Evolutionary conservation across 169 alveolate genomes (phyloP).

Genomic region (Cryptosporidium bovis): DNA sequence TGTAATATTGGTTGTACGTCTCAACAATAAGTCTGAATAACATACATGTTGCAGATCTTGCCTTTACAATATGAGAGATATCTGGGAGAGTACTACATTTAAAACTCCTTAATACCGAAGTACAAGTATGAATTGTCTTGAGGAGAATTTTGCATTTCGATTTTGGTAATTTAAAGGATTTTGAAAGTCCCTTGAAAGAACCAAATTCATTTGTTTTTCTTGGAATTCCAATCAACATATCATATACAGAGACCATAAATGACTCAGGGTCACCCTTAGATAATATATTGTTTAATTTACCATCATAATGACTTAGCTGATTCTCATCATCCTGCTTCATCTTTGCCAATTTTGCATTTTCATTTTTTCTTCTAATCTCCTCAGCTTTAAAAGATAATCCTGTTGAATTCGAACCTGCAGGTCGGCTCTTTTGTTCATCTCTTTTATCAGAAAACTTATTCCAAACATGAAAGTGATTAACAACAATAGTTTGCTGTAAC

Average conservation of each 20-base stretch:
- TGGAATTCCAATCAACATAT: slow-evolving; percentile 63
- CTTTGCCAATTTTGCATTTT: slow-evolving; percentile 27
- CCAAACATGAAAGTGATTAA: slow-evolving; percentile 72
- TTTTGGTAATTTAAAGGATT: slow-evolving; percentile 54
- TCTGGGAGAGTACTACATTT: slow-evolving; percentile 70
- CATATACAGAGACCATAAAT: slow-evolving; percentile 69
- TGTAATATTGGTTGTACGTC: slow-evolving; percentile 46
- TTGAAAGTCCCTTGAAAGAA: slow-evolving; percentile 24
- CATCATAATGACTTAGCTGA: slow-evolving; percentile 26
- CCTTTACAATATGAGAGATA: slow-evolving; percentile 40
- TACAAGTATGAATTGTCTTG: slow-evolving; percentile 32
- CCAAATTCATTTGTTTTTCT: slow-evolving; percentile 70
- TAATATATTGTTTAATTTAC: slow-evolving; percentile 26
- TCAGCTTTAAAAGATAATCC: slow-evolving; percentile 54
- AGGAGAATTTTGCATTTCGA: slow-evolving; percentile 49
- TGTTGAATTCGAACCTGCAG: neutral
- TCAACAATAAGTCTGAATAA: slow-evolving; percentile 55
- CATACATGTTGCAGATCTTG: slow-evolving; percentile 70
- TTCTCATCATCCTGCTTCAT: slow-evolving; percentile 74
- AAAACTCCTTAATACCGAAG: slow-evolving; percentile 54
- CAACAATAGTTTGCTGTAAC: slow-evolving; percentile 65
- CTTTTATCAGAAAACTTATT: slow-evolving; percentile 27
- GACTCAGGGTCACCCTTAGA: slow-evolving; percentile 70
- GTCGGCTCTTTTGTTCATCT: slow-evolving; percentile 5
- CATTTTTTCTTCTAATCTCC: slow-evolving; percentile 67